Evolutionary conservation across 192 early-diverging fungal species (phyloP).

Genomic region (Physocladia obscura): DNA sequence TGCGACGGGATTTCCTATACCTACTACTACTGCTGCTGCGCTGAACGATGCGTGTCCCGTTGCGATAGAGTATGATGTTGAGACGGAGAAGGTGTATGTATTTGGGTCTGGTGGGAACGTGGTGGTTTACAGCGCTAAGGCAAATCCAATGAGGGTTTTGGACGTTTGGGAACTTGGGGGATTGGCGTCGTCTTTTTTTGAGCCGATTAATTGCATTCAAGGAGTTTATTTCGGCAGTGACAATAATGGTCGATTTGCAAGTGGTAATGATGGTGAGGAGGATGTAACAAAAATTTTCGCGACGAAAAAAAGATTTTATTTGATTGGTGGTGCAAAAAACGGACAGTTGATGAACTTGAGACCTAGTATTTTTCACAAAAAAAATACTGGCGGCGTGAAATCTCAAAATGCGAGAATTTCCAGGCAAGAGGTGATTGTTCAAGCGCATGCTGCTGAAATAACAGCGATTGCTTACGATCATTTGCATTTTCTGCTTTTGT

Average conservation of each 20-base stretch:
- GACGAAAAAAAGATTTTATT: slow-evolving; percentile 1
- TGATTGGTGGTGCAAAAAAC: slow-evolving; percentile 29
- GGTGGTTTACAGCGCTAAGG: slow-evolving; percentile 23
- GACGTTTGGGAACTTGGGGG: slow-evolving; percentile 12
- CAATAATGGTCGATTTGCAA: background rate
- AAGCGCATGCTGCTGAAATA: slow-evolving; percentile 35
- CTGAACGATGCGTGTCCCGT: slow-evolving; percentile 15
- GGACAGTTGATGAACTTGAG: slow-evolving; percentile 31
- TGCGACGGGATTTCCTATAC: slow-evolving; percentile 35
- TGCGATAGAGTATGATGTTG: slow-evolving; percentile 26
- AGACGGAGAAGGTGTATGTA: slow-evolving; percentile 21
- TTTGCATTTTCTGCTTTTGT: slow-evolving; percentile 20
- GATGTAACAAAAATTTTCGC: slow-evolving; percentile 4
- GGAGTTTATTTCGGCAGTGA: slow-evolving; percentile 15
- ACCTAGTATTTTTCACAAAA: background rate
- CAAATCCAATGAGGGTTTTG: slow-evolving; percentile 39
- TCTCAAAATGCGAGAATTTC: no score
- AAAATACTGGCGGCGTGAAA: no score
- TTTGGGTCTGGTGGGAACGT: slow-evolving; percentile 22
- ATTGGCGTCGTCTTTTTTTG: background rate
- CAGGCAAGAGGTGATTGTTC: slow-evolving; percentile 17
- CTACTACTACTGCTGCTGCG: no score
- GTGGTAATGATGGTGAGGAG: background rate
- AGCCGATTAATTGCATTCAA: slow-evolving; percentile 16
- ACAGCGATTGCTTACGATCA: slow-evolving; percentile 24